Evolutionary conservation across 1,284 basidiomycete genomes (phyloP).

Genomic region (Leccinum pachyderme): DNA sequence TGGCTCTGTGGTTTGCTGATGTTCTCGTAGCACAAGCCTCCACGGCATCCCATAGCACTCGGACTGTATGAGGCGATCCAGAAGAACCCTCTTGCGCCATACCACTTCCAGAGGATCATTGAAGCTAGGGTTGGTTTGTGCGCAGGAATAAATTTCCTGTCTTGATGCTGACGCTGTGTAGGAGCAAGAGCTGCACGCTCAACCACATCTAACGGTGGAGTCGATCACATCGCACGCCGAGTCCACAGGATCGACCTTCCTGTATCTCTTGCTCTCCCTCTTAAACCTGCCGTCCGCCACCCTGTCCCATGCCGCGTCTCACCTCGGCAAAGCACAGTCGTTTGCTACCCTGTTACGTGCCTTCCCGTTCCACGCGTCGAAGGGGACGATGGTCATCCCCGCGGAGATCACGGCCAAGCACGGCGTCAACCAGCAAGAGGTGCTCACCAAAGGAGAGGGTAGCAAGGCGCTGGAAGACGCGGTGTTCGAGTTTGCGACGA

Average conservation of each 20-base stretch:
- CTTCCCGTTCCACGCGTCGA: slow-evolving; percentile 72
- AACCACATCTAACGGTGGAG: slow-evolving; percentile 69
- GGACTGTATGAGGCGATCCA: slow-evolving; percentile 65
- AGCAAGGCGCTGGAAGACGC: slow-evolving; percentile 71
- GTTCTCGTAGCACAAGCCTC: slow-evolving; percentile 61
- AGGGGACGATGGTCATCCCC: slow-evolving; percentile 78
- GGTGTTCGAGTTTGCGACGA: slow-evolving; percentile 85
- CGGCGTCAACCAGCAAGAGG: slow-evolving; percentile 82
- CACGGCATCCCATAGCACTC: slow-evolving; percentile 81
- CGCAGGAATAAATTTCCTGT: not conserved
- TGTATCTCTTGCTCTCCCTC: slow-evolving; percentile 78
- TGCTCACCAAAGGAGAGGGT: slow-evolving; percentile 68
- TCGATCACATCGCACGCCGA: slow-evolving; percentile 72
- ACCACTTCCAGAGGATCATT: slow-evolving; percentile 83
- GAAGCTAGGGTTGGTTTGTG: slow-evolving; percentile 70
- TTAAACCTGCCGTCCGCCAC: slow-evolving; percentile 62
- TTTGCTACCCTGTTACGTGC: slow-evolving; percentile 73
- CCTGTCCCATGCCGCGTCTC: slow-evolving; percentile 77
- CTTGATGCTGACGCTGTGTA: slow-evolving; percentile 34
- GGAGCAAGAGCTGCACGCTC: slow-evolving; percentile 73
- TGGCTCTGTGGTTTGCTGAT: slow-evolving; percentile 16
- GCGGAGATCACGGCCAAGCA: slow-evolving; percentile 81
- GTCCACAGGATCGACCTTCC: slow-evolving; percentile 75
- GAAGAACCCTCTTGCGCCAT: slow-evolving; percentile 54
- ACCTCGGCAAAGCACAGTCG: slow-evolving; percentile 72